Base-by-base conservation (phyloP, 768 basidiomycete species). In the Leucosporidium yakuticum region DNA sequence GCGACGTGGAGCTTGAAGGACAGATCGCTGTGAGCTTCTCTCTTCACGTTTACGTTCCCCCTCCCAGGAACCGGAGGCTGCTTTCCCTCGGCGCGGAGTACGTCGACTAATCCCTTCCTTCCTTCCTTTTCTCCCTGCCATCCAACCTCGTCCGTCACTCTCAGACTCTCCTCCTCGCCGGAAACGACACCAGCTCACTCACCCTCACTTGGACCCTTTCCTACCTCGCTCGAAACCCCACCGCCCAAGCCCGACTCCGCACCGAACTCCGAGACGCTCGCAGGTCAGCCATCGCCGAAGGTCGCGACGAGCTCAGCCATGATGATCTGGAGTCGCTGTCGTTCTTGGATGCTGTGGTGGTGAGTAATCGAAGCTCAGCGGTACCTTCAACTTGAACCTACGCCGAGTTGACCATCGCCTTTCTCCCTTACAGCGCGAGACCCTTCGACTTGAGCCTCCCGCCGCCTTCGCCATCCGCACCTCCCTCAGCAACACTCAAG, bases 381-480 rank as follows among this genome's bases (percentile, higher is more conserved):
- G 25, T 19, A 47, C n/a, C 51, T 27, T 25, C 50, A 4, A 9
- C n/a, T 36, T n/a, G 31, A 14, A 2, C 19, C 20, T n/a, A n/a
- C n/a, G n/a, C n/a, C n/a, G n/a, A n/a, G n/a, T n/a, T n/a, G n/a
- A n/a, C n/a, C n/a, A n/a, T n/a, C n/a, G n/a, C 8, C 6, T 44
- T 15, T 44, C 34, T 20, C n/a, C 7, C n/a, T 59, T 58, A 11
- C 60, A 63, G 66, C 83, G 85, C 54, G 91, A 93, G 78, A 83
- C 84, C 2, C 78, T 93, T 67, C 86, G 91, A 27, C 78, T 92
- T 51, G 82, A 88, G n/a, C 87, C 89, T 1, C 88, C 91, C 1
- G 81, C 91, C 19, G 88, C 39, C 39, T 44, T 44, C 14, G 39
- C 39, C 8, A 44, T 44, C 39, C 39, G 39, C 14, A 44, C 39